Conservation (phyloP, 2,329 filamentous ascomycete species). For the Fusarium nelsonii region DNA sequence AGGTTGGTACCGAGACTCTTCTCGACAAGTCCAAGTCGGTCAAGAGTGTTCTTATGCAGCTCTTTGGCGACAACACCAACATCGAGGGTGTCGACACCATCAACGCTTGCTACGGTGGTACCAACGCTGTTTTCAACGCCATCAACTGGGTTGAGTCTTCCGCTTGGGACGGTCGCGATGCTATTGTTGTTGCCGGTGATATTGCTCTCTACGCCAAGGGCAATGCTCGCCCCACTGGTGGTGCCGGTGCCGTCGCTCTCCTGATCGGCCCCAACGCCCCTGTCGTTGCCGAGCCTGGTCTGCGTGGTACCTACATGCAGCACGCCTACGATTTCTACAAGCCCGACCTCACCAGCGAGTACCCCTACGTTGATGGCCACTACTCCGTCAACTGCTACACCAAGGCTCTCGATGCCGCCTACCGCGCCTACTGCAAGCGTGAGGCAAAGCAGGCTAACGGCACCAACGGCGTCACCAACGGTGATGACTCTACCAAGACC, state of each 20-base stretch:
- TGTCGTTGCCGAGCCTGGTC: slow-evolving; percentile 80
- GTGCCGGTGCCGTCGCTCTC: slow-evolving; percentile 83
- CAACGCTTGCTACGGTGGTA: slow-evolving; percentile 89
- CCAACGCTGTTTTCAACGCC: slow-evolving; percentile 85
- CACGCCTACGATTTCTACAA: slow-evolving; percentile 94
- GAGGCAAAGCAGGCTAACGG: slow-evolving; percentile 73
- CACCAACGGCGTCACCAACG: slow-evolving; percentile 65
- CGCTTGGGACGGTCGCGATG: slow-evolving; percentile 86
- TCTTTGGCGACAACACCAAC: slow-evolving; percentile 86
- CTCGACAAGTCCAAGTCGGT: slow-evolving; percentile 93
- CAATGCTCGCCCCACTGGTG: slow-evolving; percentile 82
- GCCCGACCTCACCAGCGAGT: slow-evolving; percentile 88
- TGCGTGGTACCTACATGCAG: slow-evolving; percentile 83
- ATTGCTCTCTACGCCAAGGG: slow-evolving; percentile 90
- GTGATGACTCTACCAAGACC: slow-evolving; percentile 64
- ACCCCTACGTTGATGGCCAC: slow-evolving; percentile 86
- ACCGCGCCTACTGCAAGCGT: slow-evolving; percentile 82
- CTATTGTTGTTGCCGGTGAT: slow-evolving; percentile 83
- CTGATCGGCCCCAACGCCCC: slow-evolving; percentile 83
- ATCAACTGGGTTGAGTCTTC: slow-evolving; percentile 90
- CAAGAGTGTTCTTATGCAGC: slow-evolving; percentile 89
- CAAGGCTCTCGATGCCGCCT: slow-evolving; percentile 82
- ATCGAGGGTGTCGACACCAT: slow-evolving; percentile 85
- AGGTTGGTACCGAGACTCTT: slow-evolving; percentile 88
- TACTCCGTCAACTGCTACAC: slow-evolving; percentile 87